These are phyloP conservation scores for Pilaira anomala DNA, from an alignment of 192 early-diverging fungal species.

Conservation along the genomic window DNA sequence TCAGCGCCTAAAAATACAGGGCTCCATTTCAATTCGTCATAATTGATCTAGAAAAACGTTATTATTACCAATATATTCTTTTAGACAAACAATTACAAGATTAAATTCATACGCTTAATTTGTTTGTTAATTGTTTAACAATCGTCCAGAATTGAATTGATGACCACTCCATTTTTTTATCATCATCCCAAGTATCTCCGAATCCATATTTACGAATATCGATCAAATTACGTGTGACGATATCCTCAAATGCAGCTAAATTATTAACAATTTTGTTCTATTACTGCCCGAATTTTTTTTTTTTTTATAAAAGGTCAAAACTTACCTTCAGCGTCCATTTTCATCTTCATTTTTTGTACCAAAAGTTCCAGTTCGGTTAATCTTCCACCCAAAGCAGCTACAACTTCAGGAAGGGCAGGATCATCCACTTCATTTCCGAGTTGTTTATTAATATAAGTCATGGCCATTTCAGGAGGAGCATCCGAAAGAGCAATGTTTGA, in stretches of 20 bases:
- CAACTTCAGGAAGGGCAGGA: slow-evolving; percentile 41
- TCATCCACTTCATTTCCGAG: slow-evolving; percentile 35
- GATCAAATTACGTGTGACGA: slow-evolving; percentile 72
- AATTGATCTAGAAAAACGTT: slow-evolving; percentile 54
- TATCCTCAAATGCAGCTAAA: slow-evolving; percentile 77
- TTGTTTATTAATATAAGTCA: slow-evolving; percentile 55
- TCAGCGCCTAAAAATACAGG: slow-evolving; percentile 87
- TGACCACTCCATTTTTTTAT: slow-evolving; percentile 60
- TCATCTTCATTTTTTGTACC: slow-evolving; percentile 83
- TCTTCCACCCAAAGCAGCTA: slow-evolving; percentile 82
- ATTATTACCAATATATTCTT: background rate
- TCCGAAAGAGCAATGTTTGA: slow-evolving; percentile 68
- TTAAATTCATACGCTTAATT: slow-evolving; percentile 44
- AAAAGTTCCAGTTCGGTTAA: slow-evolving; percentile 87
- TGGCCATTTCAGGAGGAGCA: slow-evolving; percentile 60
- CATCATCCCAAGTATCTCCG: slow-evolving; percentile 53
- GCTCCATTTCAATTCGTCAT: slow-evolving; percentile 78
- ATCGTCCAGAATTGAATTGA: slow-evolving; percentile 91
- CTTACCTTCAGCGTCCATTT: slow-evolving; percentile 56
- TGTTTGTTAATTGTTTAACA: slow-evolving; percentile 62
- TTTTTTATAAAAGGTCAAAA: background rate
- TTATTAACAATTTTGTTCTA: slow-evolving; percentile 9
- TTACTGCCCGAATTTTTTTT: background rate
- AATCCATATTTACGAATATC: slow-evolving; percentile 90
- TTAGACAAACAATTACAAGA: too few species aligned